Percentiles rank a stretch among this genome's conserved stretches.
phyloP scores from a whole-genome alignment of 345 rosid genomes.

The Gossypium turneri region DNA sequence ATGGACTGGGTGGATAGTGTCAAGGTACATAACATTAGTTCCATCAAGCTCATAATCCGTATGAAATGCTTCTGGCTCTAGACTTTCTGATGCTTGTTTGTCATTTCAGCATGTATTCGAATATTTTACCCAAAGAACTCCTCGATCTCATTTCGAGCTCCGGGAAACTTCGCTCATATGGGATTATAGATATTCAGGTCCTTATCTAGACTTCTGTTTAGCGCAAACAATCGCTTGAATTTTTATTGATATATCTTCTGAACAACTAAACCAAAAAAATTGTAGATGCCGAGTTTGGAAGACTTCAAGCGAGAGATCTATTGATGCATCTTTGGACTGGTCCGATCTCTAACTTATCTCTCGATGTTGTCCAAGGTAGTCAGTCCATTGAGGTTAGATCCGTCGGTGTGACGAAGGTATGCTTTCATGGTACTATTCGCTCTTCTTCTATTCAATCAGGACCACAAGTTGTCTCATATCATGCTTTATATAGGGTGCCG shows the following conservation, averaged over 20 bases:
- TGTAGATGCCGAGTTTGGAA: constrained; percentile 50
- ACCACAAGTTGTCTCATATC: no score
- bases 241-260: no score
- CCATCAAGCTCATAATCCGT: no score
- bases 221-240: no score
- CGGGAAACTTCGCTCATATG: constrained; percentile 56
- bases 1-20: constrained; percentile 67
- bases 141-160: constrained; percentile 54
- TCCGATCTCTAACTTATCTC: constrained; percentile 53
- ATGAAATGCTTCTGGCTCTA: no score
- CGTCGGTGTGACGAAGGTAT: constrained; percentile 58
- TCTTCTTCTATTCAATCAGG: no score
- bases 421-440: no score
- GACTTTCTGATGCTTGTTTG: no score
- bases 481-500: no score
- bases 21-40: constrained; percentile 24
- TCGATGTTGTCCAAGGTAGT: constrained; percentile 56
- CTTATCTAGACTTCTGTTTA: no score
- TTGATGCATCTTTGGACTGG: constrained; percentile 66
- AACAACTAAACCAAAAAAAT: no score
- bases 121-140: constrained; percentile 58
- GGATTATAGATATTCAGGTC: constrained; percentile 61
- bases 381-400: constrained; percentile 58
- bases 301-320: constrained; percentile 57
- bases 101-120: constrained; percentile 52